These are phyloP conservation scores for Candida multigemmis DNA, from an alignment of 805 yeast genomes.

Conservation along the genomic window DNA sequence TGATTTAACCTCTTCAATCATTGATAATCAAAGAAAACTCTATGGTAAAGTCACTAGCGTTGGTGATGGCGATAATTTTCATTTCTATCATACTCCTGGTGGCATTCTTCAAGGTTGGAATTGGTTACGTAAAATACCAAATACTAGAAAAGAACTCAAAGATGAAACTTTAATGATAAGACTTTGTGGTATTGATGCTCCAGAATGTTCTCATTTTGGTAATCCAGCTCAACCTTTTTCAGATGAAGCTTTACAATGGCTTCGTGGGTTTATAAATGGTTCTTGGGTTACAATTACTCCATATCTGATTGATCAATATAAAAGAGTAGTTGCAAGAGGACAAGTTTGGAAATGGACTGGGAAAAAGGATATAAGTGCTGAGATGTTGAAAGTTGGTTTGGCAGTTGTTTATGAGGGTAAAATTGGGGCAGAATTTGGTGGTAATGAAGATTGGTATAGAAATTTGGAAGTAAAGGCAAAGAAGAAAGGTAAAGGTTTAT, in stretches of 20 bases:
- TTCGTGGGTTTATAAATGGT: slow-evolving; percentile 57
- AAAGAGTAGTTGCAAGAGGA: slow-evolving; percentile 77
- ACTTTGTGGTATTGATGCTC: slow-evolving; percentile 93
- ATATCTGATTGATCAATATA: slow-evolving; percentile 77
- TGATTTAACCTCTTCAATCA: slow-evolving; percentile 25
- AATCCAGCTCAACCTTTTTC: slow-evolving; percentile 84
- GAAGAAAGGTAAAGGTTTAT: slow-evolving; percentile 51
- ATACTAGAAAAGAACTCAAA: slow-evolving; percentile 34
- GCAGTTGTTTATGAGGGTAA: slow-evolving; percentile 86
- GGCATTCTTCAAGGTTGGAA: slow-evolving; percentile 89
- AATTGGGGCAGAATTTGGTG: slow-evolving; percentile 78
- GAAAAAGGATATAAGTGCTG: slow-evolving; percentile 70
- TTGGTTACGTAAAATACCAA: slow-evolving; percentile 69
- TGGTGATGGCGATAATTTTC: slow-evolving; percentile 94
- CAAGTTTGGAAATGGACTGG: slow-evolving; percentile 52
- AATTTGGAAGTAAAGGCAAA: slow-evolving; percentile 55
- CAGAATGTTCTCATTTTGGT: slow-evolving; percentile 92
- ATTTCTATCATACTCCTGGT: slow-evolving; percentile 90
- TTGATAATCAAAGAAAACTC: slow-evolving; percentile 17
- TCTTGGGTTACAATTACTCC: slow-evolving; percentile 69
- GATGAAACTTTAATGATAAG: slow-evolving; percentile 72
- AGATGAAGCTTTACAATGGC: slow-evolving; percentile 78
- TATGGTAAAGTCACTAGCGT: slow-evolving; percentile 79
- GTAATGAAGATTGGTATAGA: slow-evolving; percentile 52
- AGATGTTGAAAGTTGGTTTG: slow-evolving; percentile 77